Base-by-base conservation (phyloP, 352 stramenopile genomes). In the Pythium plurisporium region DNA sequence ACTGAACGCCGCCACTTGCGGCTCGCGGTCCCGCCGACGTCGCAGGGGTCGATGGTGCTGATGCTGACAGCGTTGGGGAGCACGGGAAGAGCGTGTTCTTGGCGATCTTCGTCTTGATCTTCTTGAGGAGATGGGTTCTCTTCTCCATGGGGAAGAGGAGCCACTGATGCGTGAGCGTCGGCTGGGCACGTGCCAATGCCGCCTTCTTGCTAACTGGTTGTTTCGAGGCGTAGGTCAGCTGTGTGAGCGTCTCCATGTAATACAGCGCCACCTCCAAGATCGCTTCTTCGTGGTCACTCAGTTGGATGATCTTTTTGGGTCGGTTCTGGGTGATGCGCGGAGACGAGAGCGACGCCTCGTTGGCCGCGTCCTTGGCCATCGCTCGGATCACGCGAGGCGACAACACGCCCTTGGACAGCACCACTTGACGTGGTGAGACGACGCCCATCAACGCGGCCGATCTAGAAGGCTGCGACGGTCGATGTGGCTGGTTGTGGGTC, bases 231-330 rank as follows among this genome's bases (percentile, higher is more conserved):
- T n/a, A n/a, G n/a, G n/a, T n/a, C n/a, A 69, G 37, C 23, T 69
- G 62, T 7, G 36, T 23, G 5, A 56, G 33, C 2, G 29, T 30
- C 42, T 69, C 62, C 22, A 74, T 55, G 30, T 74, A 67, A 41
- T 76, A 76, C 37, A 82, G 52, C 37, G 58, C 67, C 17, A 82
- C 43, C 27, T 76, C 67, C 8, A 79, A 48, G 2, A 82, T 61
- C 10, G 50, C 40, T 47, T 69, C 64, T 61, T 82, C 72, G 23
- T 82, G 72, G 48, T 73, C 67, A 34, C 67, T 74, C 54, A 82
- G 61, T 17, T 79, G 54, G 22, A 79, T 60, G 46, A 82, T 69
- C 27, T 58, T 62, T 54, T 69, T 73, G 1, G 45, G 49, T 33
- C 3, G 31, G 19, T 29, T 57, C 14, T 25, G 45, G 1, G 48